Percentiles rank a stretch among this genome's conserved stretches.
Conservation (phyloP, 2,329 filamentous ascomycete species). For the Xylaria sp. region DNA sequence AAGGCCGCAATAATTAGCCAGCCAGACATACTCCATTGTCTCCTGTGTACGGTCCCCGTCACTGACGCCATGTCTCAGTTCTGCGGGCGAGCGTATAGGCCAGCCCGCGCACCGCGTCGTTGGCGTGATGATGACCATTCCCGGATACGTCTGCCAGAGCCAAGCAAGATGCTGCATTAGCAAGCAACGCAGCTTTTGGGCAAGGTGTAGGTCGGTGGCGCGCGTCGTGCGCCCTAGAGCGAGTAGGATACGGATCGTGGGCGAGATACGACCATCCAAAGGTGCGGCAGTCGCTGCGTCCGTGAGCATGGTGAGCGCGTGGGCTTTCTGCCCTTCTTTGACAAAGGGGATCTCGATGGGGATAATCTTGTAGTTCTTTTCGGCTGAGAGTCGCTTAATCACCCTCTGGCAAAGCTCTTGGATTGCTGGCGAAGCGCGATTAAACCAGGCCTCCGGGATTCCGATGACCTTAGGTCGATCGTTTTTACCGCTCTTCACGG, state of each 20-base stretch:
- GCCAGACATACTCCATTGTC: slow-evolving; percentile 57
- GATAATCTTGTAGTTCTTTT: slow-evolving; percentile 59
- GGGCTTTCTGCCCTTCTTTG: slow-evolving; percentile 70
- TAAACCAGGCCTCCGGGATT: slow-evolving; percentile 69
- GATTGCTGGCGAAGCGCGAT: slow-evolving; percentile 48
- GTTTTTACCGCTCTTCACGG: neutral
- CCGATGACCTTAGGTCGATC: slow-evolving; percentile 59
- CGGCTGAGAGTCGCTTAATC: slow-evolving; percentile 58
- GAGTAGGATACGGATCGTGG: slow-evolving; percentile 57
- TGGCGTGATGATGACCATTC: slow-evolving; percentile 73
- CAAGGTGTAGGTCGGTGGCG: slow-evolving; percentile 69
- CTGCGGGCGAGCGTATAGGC: slow-evolving; percentile 43
- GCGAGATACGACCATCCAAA: slow-evolving; percentile 52
- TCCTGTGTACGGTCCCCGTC: slow-evolving; percentile 54
- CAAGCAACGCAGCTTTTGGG: slow-evolving; percentile 71
- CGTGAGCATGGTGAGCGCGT: slow-evolving; percentile 74
- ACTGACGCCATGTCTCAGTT: slow-evolving; percentile 46
- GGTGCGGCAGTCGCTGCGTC: slow-evolving; percentile 59
- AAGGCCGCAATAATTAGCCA: slow-evolving; percentile 57
- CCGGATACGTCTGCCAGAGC: slow-evolving; percentile 69
- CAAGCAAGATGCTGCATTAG: slow-evolving; percentile 74
- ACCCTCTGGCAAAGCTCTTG: slow-evolving; percentile 49
- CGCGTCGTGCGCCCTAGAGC: slow-evolving; percentile 64
- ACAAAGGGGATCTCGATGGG: slow-evolving; percentile 64
- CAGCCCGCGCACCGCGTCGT: slow-evolving; percentile 61